Base-by-base conservation (phyloP, 345 rosid species). In the Anacardium occidentale region DNA sequence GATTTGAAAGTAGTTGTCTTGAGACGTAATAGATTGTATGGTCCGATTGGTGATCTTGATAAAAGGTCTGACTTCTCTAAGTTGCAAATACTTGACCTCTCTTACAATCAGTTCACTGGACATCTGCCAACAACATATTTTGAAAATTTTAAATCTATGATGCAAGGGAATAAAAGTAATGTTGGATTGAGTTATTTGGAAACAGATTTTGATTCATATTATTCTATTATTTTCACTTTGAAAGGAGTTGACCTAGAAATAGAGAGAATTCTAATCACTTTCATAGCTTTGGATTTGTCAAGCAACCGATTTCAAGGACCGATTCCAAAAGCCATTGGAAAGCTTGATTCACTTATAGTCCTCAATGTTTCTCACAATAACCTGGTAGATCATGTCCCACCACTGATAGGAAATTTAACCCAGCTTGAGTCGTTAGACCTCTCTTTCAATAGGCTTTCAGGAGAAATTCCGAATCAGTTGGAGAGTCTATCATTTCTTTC, bases 391-490 rank as follows among this genome's bases (percentile, higher is more conserved):
- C 29, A 18, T 8, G 71, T 74, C 21, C 69, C 78, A n/a, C 7
- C 58, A 9, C 54, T 58, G 2, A 13, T 64, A 26, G 59, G 53
- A 48, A 60, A 59, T 20, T 22, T 78, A 54, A 44, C 15, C 17
- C 11, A 42, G 0, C 64, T 65, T 3, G 72, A 78, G n/a, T 70
- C 73, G 14, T 18, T 78, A 22, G 75, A 78, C n/a, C 72, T 70
- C 0, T 74, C 76, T 20, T 74, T 73, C 10, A 74, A 74, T 34
- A 40, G 20, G 55, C 72, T 78, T 2, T 11, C 3, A 29, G 69
- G 75, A 0, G 21, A 34, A 4, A 78, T 77, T 24, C 81, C 74
- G 1, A 17, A 0, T 9, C n/a, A 78, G 2, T 26, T 70, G 11
- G 34, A 47, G 52, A 14, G 18, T 29, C 40, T 74, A 18, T 48